phyloP scores from a whole-genome alignment of 257 asterid species.

The Oldenlandia corymbosa region DNA sequence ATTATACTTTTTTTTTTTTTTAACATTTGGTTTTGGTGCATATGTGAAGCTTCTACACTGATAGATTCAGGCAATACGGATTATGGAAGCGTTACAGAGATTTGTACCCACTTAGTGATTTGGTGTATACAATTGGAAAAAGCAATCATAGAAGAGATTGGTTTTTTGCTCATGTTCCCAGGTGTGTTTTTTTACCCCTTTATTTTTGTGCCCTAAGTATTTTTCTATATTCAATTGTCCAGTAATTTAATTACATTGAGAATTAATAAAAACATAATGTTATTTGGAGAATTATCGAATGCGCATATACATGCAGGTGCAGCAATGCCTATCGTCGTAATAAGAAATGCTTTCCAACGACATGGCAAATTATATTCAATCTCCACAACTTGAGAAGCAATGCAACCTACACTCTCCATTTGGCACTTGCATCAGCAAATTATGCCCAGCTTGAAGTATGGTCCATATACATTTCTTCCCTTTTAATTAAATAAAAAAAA shows the following conservation, averaged over 20 bases:
- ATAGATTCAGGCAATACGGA: conserved; percentile 56
- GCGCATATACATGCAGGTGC: conserved; percentile 26
- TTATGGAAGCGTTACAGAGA: conserved; percentile 46
- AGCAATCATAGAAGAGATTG: conserved; percentile 44
- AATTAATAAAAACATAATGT: too few relatives aligned
- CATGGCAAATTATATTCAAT: conserved; percentile 56
- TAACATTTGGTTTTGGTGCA: not conserved
- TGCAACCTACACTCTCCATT: conserved; percentile 56
- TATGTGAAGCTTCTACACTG: not conserved
- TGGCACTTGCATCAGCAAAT: conserved; percentile 65
- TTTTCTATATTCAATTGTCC: too few relatives aligned
- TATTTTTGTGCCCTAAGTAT: too few relatives aligned
- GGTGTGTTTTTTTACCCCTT: conserved; percentile 23
- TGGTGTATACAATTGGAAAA: conserved; percentile 38
- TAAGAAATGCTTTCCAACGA: conserved; percentile 29
- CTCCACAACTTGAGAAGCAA: conserved; percentile 16
- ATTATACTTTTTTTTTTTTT: not conserved
- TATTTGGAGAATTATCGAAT: too few relatives aligned
- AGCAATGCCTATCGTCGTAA: conserved; percentile 16
- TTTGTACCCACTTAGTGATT: conserved; percentile 32
- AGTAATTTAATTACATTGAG: too few relatives aligned
- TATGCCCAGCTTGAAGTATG: conserved; percentile 51
- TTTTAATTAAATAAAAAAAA: not conserved
- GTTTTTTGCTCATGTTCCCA: conserved; percentile 59
- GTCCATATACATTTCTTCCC: not conserved